phyloP scores from a whole-genome alignment of 176 grass and related monocot species.

The Cenchrus americanus region DNA sequence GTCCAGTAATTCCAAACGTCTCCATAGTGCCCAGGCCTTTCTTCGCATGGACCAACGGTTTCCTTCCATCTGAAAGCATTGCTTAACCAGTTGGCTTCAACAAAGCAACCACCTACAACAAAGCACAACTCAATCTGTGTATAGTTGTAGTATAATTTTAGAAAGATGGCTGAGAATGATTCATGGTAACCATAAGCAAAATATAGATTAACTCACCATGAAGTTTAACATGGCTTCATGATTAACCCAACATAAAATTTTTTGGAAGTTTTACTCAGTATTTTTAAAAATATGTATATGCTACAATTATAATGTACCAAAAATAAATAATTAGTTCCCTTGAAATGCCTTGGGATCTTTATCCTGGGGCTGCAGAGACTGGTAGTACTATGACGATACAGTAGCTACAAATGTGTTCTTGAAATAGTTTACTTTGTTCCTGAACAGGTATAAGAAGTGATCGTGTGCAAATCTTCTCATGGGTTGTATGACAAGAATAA shows the following conservation, averaged over 20 bases:
- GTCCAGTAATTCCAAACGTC: constrained; percentile 99
- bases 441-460: neutral
- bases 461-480: no score
- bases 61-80: neutral
- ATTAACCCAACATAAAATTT: neutral
- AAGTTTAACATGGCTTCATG: constrained; percentile 21
- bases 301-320: neutral
- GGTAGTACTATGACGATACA: neutral
- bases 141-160: no score
- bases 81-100: neutral
- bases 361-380: no score
- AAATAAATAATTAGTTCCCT: neutral
- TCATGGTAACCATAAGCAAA: constrained; percentile 24
- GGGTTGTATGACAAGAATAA: neutral
- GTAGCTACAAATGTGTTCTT: neutral
- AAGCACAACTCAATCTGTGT: no score
- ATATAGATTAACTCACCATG: constrained; percentile 1
- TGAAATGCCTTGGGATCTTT: neutral
- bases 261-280: neutral
- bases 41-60: no score
- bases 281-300: constrained; percentile 3
- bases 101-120: no score
- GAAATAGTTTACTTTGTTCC: neutral
- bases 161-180: neutral
- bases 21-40: constrained; percentile 38